Conservation (phyloP, 2,329 filamentous ascomycete genomes). For the Aureobasidium namibiae region DNA sequence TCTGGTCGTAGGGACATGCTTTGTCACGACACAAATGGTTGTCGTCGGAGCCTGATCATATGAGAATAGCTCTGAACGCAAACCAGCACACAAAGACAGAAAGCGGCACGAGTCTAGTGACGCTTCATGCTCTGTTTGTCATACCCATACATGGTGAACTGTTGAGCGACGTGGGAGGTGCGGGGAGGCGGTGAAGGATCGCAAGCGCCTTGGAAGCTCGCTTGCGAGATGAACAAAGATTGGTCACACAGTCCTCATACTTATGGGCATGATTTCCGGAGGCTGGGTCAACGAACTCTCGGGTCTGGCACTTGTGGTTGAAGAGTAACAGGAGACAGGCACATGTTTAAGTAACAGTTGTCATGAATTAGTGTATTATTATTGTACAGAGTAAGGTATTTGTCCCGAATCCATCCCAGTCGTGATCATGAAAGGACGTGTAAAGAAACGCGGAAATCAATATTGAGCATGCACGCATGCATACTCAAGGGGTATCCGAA, state of each 20-base stretch:
- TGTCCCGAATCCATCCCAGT: not conserved
- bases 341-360: not conserved
- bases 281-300: not conserved
- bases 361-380: conserved; percentile 9
- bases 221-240: conserved; percentile 1
- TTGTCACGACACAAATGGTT: not conserved
- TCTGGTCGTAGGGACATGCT: conserved; percentile 33
- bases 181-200: conserved; percentile 9
- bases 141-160: not conserved
- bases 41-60: not conserved
- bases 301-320: not conserved
- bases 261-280: not conserved
- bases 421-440: conserved; percentile 6
- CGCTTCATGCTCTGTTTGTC: not conserved
- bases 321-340: not conserved
- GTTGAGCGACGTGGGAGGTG: not conserved
- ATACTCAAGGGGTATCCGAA: conserved; percentile 4
- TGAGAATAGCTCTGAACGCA: not conserved
- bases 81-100: not conserved
- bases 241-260: not conserved
- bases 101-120: not conserved
- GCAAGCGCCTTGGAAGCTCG: conserved; percentile 11
- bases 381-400: conserved; percentile 6
- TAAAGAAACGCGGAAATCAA: not conserved
- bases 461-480: not conserved